Percentiles rank a stretch among this genome's conserved stretches.
Conservation (phyloP, 306 rosid genomes). For the Rubus idaeus region DNA sequence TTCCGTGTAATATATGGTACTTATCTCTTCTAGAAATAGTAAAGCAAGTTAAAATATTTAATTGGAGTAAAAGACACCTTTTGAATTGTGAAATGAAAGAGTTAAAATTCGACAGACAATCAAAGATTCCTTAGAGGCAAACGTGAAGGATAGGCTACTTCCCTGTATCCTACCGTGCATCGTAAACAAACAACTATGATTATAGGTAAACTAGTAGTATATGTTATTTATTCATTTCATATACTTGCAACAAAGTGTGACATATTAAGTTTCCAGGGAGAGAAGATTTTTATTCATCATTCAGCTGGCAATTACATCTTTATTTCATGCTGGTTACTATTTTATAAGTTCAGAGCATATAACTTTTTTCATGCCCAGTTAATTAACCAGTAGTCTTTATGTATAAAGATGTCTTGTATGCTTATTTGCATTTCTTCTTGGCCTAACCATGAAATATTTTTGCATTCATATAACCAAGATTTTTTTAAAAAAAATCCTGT, state of each 20-base stretch:
- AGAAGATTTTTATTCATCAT: neutral
- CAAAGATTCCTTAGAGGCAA: slow-evolving; percentile 1
- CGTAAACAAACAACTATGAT: neutral
- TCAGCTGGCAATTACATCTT: neutral
- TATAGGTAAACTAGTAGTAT: neutral
- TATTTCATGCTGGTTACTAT: neutral
- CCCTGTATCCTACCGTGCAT: neutral
- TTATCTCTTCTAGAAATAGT: neutral
- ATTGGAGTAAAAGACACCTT: neutral
- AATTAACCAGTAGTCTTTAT: neutral
- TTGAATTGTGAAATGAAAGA: neutral
- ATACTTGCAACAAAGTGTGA: neutral
- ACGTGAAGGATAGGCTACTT: slow-evolving; percentile 2
- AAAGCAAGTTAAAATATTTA: neutral
- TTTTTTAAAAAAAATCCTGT: neutral
- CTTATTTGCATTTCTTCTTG: neutral
- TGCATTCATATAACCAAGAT: neutral
- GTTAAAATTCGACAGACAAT: neutral
- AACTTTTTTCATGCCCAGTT: neutral
- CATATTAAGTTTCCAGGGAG: neutral
- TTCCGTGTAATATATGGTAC: neutral
- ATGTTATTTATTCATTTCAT: neutral
- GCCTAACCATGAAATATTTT: neutral
- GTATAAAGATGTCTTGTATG: neutral
- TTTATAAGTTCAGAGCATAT: neutral